Conservation (phyloP, 768 basidiomycete genomes). For the Daedaleopsis sinensis region DNA sequence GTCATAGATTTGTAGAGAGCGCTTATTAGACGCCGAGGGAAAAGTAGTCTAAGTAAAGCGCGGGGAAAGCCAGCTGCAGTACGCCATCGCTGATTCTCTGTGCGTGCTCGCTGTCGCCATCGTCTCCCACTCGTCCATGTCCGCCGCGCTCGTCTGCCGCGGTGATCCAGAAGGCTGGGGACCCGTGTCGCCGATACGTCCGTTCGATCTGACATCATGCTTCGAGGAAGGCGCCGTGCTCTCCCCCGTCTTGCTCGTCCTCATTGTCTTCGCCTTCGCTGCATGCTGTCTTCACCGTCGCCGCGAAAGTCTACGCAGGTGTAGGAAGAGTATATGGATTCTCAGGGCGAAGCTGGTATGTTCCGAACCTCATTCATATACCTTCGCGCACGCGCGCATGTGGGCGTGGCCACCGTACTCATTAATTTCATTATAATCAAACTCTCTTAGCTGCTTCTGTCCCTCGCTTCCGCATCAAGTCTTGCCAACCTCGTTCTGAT, state of each 20-base stretch:
- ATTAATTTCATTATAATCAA: background rate
- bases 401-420: background rate
- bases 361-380: constrained; percentile 19
- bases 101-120: constrained; percentile 29
- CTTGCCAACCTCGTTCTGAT: constrained; percentile 45
- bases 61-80: background rate
- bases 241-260: constrained; percentile 48
- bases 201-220: constrained; percentile 81
- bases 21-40: no score
- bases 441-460: constrained; percentile 46
- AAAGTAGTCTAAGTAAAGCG: background rate
- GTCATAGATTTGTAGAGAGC: no score
- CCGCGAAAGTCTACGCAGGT: constrained; percentile 35
- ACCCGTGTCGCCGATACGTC: constrained; percentile 55
- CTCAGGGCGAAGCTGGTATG: constrained; percentile 71
- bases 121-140: constrained; percentile 21
- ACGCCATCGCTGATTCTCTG: constrained; percentile 27
- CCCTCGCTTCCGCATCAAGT: constrained; percentile 50
- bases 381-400: no score
- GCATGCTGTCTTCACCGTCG: constrained; percentile 38
- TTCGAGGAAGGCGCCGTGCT: constrained; percentile 77
- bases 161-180: constrained; percentile 68
- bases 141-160: constrained; percentile 36
- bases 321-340: constrained; percentile 52
- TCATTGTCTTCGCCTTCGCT: constrained; percentile 47